A percentile compares a stretch with the other conserved stretches of the same genome.
Evolutionary conservation across 2,329 filamentous ascomycete species (phyloP).

Genomic region (Orbilia oligospora): DNA sequence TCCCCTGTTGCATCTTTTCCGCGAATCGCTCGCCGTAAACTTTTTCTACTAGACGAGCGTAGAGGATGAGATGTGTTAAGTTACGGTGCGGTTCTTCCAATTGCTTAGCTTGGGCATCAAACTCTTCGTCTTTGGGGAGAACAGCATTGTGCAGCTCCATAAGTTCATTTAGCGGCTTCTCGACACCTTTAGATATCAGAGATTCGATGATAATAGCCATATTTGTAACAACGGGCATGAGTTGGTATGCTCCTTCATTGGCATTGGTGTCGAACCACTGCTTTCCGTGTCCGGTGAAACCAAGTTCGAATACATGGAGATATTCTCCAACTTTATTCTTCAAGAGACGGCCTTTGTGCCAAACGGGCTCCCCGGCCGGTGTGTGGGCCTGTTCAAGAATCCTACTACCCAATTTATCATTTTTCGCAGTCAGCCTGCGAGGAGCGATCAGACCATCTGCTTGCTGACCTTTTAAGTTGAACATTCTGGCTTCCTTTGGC

Average conservation of each 20-base stretch:
- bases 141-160: conserved; percentile 1
- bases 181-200: conserved; percentile 14
- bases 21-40: background rate
- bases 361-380: background rate
- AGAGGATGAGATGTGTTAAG: background rate
- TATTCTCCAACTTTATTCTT: conserved; percentile 1
- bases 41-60: background rate
- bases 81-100: background rate
- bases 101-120: background rate
- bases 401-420: background rate
- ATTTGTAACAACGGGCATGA: conserved; percentile 7
- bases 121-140: background rate
- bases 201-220: conserved; percentile 15
- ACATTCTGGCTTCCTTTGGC: background rate
- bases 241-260: background rate
- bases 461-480: background rate
- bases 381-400: background rate
- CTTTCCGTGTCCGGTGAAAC: background rate
- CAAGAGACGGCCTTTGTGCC: conserved; percentile 6
- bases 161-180: background rate
- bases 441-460: conserved; percentile 6
- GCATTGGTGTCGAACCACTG: conserved; percentile 8
- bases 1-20: conserved; percentile 8
- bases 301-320: conserved; percentile 22
- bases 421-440: background rate